Evolutionary conservation across 1,284 basidiomycete species (phyloP).

Genomic region (Rhodotorula sp.): DNA sequence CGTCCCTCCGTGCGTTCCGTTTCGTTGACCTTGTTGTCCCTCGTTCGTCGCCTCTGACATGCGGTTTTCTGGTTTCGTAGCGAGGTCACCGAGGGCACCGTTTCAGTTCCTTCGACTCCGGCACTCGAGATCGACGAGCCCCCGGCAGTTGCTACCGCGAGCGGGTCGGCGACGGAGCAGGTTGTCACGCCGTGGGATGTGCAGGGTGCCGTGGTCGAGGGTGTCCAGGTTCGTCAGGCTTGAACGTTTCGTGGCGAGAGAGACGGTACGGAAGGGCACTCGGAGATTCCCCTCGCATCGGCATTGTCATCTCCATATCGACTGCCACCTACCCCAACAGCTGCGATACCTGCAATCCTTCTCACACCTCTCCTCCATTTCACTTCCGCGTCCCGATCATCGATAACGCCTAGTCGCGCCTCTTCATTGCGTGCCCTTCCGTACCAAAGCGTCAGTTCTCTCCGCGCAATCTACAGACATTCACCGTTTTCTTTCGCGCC

Average conservation of each 20-base stretch:
- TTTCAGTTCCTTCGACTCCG: conserved; percentile 27
- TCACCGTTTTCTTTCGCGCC: not conserved
- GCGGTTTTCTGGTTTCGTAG: not conserved
- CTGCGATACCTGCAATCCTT: not conserved
- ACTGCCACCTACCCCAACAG: not conserved
- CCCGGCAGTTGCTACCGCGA: conserved; percentile 9
- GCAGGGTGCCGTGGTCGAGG: conserved; percentile 88
- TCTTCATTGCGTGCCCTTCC: not conserved
- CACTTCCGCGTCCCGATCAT: no score
- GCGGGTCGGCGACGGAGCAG: conserved; percentile 59
- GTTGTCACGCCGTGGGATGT: conserved; percentile 98
- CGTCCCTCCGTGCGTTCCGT: conserved; percentile 40
- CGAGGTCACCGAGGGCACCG: conserved; percentile 29
- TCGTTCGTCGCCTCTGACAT: not conserved
- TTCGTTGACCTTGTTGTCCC: not conserved
- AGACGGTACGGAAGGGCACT: not conserved
- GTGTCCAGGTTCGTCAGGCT: conserved; percentile 63
- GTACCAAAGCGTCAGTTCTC: not conserved
- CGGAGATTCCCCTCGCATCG: not conserved
- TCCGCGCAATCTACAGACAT: conserved; percentile 3
- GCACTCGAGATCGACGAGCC: conserved; percentile 25
- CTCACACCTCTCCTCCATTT: no score
- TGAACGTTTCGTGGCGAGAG: not conserved
- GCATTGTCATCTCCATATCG: not conserved
- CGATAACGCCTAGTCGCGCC: not conserved